These are phyloP conservation scores for Rhizoclosmatium globosum DNA, from an alignment of 192 early-diverging fungal species.

Conservation along the genomic window DNA sequence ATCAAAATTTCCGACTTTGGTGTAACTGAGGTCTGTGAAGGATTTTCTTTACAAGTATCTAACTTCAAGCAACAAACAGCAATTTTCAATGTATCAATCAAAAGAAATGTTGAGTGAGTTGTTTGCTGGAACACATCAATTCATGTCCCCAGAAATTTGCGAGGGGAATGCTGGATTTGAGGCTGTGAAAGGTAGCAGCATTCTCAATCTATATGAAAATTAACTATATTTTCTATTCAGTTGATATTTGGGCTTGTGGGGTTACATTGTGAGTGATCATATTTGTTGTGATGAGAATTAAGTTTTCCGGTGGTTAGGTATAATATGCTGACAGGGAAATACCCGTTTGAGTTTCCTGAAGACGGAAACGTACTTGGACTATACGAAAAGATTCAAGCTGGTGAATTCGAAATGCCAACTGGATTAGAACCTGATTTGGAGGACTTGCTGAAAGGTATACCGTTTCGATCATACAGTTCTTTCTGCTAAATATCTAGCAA, in stretches of 20 bases:
- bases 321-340: conserved; percentile 65
- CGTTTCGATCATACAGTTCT: background rate
- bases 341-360: conserved; percentile 65
- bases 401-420: conserved; percentile 52
- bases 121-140: conserved; percentile 70
- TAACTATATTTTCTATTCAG: conserved; percentile 31
- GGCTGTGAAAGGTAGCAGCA: conserved; percentile 52
- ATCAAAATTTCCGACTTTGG: conserved; percentile 68
- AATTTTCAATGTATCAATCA: conserved; percentile 54
- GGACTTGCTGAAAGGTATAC: conserved; percentile 50
- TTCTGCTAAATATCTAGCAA: conserved; percentile 16
- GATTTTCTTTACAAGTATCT: background rate
- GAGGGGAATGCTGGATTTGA: conserved; percentile 41
- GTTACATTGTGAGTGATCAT: conserved; percentile 53
- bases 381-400: conserved; percentile 59
- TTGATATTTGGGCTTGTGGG: conserved; percentile 68
- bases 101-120: conserved; percentile 45
- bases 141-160: conserved; percentile 62
- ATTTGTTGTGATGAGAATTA: background rate
- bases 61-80: conserved; percentile 37
- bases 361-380: conserved; percentile 61
- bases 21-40: conserved; percentile 54
- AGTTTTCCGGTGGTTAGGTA: conserved; percentile 40
- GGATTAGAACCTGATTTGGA: conserved; percentile 47
- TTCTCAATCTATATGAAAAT: background rate